Conservation (phyloP, 2,329 filamentous ascomycete genomes). For the Sporothrix mexicana region DNA sequence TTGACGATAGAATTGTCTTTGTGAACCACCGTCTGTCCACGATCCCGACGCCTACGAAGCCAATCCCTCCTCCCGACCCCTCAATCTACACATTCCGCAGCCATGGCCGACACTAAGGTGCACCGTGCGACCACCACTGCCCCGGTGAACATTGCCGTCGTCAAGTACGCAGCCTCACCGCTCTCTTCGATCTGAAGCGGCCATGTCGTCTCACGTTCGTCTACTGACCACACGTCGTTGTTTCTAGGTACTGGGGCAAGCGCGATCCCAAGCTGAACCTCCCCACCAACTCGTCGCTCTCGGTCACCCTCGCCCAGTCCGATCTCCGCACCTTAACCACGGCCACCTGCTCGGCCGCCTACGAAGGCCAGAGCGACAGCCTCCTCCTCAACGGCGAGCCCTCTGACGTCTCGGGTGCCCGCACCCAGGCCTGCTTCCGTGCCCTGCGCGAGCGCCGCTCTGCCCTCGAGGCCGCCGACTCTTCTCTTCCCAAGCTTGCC, state of each 20-base stretch:
- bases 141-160: conserved; percentile 96
- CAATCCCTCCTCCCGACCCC: not conserved
- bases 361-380: conserved; percentile 64
- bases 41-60: not conserved
- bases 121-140: conserved; percentile 95
- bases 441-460: conserved; percentile 80
- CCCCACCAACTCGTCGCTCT: conserved; percentile 96
- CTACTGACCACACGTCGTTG: conserved; percentile 50
- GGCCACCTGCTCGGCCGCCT: conserved; percentile 81
- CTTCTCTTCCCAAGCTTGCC: conserved; percentile 82
- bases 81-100: no score
- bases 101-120: conserved; percentile 57
- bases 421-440: conserved; percentile 93
- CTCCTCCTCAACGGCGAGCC: conserved; percentile 82
- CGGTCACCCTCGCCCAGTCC: conserved; percentile 91
- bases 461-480: conserved; percentile 72
- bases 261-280: conserved; percentile 92
- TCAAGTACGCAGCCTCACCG: conserved; percentile 70
- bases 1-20: not conserved
- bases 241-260: conserved; percentile 84
- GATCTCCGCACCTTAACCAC: conserved; percentile 96
- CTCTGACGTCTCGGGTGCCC: conserved; percentile 84
- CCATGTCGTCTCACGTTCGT: not conserved
- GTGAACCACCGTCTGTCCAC: not conserved
- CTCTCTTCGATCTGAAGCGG: conserved; percentile 8